These are phyloP conservation scores for Lyophyllum shimeji DNA, from an alignment of 768 basidiomycete genomes.

Conservation along the genomic window DNA sequence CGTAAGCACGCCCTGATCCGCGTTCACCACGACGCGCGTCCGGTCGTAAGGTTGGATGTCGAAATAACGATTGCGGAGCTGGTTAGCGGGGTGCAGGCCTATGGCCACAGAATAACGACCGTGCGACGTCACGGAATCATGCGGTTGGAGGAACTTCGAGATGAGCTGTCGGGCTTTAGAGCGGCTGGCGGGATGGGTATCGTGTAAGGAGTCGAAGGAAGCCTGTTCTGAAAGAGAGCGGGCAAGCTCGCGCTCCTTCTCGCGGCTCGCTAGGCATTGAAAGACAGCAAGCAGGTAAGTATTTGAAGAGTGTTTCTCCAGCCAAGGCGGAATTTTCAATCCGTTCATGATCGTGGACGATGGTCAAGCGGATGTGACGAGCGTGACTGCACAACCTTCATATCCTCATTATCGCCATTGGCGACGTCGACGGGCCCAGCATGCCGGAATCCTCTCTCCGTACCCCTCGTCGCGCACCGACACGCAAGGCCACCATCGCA, in stretches of 20 bases:
- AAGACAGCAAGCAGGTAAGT: constrained; percentile 9
- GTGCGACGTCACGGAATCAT: neutral
- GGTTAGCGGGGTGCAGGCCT: constrained; percentile 46
- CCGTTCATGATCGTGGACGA: constrained; percentile 4
- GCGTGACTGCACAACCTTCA: neutral
- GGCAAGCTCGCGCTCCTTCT: constrained; percentile 14
- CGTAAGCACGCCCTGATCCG: constrained; percentile 6
- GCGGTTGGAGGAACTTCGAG: neutral
- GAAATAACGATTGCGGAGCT: constrained; percentile 61
- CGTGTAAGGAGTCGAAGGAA: neutral
- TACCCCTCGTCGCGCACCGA: constrained; percentile 23
- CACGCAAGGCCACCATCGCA: constrained; percentile 20
- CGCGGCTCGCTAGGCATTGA: constrained; percentile 11
- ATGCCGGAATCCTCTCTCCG: constrained; percentile 22
- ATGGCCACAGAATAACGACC: constrained; percentile 57
- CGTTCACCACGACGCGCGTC: constrained; percentile 62
- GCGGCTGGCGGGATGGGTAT: neutral
- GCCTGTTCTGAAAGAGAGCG: constrained; percentile 9
- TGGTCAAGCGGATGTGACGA: neutral
- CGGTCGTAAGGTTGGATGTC: constrained; percentile 82
- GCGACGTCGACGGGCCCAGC: constrained; percentile 8
- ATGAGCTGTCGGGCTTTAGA: neutral
- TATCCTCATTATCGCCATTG: neutral
- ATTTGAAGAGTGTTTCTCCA: constrained; percentile 6
- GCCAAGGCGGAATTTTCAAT: constrained; percentile 13